A percentile compares a stretch with the other conserved stretches of the same genome.
Conservation (phyloP, 1,284 basidiomycete species). For the Mycena sp. region DNA sequence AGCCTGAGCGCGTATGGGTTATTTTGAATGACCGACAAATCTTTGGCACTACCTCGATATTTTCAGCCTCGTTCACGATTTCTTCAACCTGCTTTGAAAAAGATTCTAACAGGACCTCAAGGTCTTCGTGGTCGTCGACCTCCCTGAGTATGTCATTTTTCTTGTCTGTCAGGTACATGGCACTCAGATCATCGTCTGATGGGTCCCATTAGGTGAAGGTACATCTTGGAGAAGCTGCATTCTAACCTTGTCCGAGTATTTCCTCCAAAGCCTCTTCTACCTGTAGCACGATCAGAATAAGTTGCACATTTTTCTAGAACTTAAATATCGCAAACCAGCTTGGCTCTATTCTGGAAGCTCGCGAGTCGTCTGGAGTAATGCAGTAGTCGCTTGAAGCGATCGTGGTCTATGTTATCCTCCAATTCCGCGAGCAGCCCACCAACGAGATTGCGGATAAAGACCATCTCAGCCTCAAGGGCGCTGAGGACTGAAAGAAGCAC, state of each 20-base stretch:
- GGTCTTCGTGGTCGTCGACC: constrained; percentile 88
- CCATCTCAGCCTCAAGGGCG: constrained; percentile 93
- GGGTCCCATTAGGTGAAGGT: constrained; percentile 22
- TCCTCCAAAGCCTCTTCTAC: constrained; percentile 93
- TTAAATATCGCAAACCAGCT: constrained; percentile 59
- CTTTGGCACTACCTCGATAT: constrained; percentile 71
- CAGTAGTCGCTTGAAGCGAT: constrained; percentile 89
- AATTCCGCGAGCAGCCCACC: constrained; percentile 90
- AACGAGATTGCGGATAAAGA: constrained; percentile 88
- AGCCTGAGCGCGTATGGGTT: constrained; percentile 55
- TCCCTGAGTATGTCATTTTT: constrained; percentile 65
- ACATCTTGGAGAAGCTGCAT: neutral
- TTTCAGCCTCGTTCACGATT: constrained; percentile 92
- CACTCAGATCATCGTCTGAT: constrained; percentile 90
- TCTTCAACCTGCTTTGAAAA: constrained; percentile 97
- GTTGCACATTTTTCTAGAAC: neutral
- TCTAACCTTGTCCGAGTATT: constrained; percentile 85
- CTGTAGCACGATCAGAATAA: constrained; percentile 47
- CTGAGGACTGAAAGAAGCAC: constrained; percentile 89
- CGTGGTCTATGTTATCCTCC: constrained; percentile 93
- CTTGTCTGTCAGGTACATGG: constrained; percentile 92
- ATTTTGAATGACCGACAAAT: neutral
- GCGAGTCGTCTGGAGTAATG: constrained; percentile 90
- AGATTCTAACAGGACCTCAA: constrained; percentile 92
- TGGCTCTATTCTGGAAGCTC: constrained; percentile 89